These are phyloP conservation scores for Arthrobotrys sphaeroides DNA, from an alignment of 2,329 filamentous ascomycete species.

Conservation along the genomic window DNA sequence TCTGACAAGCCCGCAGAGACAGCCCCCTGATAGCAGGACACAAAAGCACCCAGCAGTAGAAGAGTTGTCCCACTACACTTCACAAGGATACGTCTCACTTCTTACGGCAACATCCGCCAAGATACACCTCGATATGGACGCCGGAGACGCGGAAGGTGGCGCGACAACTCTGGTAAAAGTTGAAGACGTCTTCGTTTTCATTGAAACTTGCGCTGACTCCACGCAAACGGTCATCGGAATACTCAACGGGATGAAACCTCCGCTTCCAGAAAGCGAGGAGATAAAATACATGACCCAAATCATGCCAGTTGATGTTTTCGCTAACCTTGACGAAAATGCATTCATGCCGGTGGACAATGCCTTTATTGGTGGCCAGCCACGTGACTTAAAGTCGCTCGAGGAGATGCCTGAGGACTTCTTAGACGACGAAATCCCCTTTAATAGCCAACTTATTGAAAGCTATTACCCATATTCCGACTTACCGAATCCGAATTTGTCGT, in stretches of 20 bases:
- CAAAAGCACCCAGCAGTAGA: conserved; percentile 60
- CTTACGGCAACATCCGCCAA: conserved; percentile 86
- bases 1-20: conserved; percentile 57
- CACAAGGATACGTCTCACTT: conserved; percentile 82
- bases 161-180: conserved; percentile 81
- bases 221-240: conserved; percentile 88
- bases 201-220: conserved; percentile 96
- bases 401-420: conserved; percentile 62
- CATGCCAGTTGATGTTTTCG: conserved; percentile 86
- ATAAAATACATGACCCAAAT: conserved; percentile 87
- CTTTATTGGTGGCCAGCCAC: conserved; percentile 56
- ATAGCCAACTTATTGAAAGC: conserved; percentile 67
- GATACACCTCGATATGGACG: conserved; percentile 70
- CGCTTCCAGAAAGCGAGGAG: conserved; percentile 80
- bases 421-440: conserved; percentile 61
- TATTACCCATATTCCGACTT: conserved; percentile 65
- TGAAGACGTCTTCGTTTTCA: conserved; percentile 82
- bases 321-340: conserved; percentile 87
- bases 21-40: conserved; percentile 23
- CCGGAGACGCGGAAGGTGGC: conserved; percentile 68
- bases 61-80: conserved; percentile 66
- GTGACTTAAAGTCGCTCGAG: conserved; percentile 64
- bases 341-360: conserved; percentile 65
- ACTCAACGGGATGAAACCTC: conserved; percentile 81
- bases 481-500: conserved; percentile 29